Evolutionary conservation across 1,284 basidiomycete genomes (phyloP), one percentile per base, ranked within the genome.

Genomic region (Ustilago trichophora): DNA sequence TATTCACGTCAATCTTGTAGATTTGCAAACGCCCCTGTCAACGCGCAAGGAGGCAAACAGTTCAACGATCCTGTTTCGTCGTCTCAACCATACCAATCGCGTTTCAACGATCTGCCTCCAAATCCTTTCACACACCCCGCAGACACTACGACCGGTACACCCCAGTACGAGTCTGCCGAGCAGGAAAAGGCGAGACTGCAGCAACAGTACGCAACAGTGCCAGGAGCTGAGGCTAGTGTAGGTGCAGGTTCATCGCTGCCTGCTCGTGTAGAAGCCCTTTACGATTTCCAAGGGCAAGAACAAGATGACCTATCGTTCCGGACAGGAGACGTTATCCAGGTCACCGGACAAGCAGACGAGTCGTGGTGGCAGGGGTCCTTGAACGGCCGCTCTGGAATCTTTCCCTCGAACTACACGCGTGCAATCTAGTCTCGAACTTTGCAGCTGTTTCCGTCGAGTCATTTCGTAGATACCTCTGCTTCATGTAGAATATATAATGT

Each of bases 281-380:
- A 70, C 38, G 49, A 64, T 22, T 70, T 70, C 27, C 21, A 43
- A 4, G 60, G 56, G 1, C 56, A 59, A 25, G 67, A 65, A 45
- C 48, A 41, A 9, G 56, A 46, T 5, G 67, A 70, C 25, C 44
- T 70, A 19, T 7, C 43, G 3, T 70, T 70, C 56, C 43, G 45
- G 21, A 18, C 21, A 0, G 67, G 67, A 19, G 67, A 64, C 16
- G 36, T 70, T 34, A 70, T 70, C 31, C 44, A 70, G 22, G 49
- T 70, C 4, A 48, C 40, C 6, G 67, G 67, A 1, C 29, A 65
- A 27, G 67, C 64, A 33, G 67, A 70, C 37, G 60, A 65, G 12
- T 59, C 50, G 51, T 70, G 60, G 67, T 70, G 67, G 67, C 50
- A 42, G 5, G 67, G 67, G 24, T 33, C 38, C 5, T 18, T 64